Evolutionary conservation across 768 basidiomycete species (phyloP).

Genomic region (Pleurotus cornucopiae): DNA sequence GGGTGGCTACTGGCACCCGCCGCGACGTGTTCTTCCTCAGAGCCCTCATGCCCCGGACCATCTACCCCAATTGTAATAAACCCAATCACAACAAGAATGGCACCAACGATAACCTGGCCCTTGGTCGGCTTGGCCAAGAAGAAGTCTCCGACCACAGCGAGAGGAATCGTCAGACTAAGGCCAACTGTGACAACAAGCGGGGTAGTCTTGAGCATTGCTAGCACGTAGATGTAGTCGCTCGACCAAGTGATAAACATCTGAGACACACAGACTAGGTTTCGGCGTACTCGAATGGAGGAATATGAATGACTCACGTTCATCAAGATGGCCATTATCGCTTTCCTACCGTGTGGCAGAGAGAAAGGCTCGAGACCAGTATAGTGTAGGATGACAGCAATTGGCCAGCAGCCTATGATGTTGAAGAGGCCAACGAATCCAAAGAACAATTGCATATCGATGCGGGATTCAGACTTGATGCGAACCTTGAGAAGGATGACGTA

Average conservation of each 20-base stretch:
- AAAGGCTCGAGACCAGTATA: constrained; percentile 68
- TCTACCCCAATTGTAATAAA: constrained; percentile 74
- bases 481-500: constrained; percentile 92
- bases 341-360: constrained; percentile 55
- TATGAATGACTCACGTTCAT: constrained; percentile 26
- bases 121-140: constrained; percentile 55
- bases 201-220: constrained; percentile 96
- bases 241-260: constrained; percentile 82
- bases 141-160: constrained; percentile 83
- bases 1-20: neutral
- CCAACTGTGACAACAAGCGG: constrained; percentile 92
- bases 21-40: neutral
- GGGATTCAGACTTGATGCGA: constrained; percentile 72
- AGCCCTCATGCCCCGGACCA: neutral
- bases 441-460: constrained; percentile 91
- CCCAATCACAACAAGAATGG: constrained; percentile 66
- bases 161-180: constrained; percentile 88
- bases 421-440: constrained; percentile 92
- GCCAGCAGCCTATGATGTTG: constrained; percentile 75
- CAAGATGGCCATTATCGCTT: constrained; percentile 27
- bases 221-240: constrained; percentile 81
- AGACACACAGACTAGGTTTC: neutral
- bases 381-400: constrained; percentile 75
- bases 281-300: neutral
- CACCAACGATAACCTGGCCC: constrained; percentile 66